These are phyloP conservation scores for Acanthamoeba healyi DNA, from an alignment of 208 protist species.

Conservation along the genomic window DNA sequence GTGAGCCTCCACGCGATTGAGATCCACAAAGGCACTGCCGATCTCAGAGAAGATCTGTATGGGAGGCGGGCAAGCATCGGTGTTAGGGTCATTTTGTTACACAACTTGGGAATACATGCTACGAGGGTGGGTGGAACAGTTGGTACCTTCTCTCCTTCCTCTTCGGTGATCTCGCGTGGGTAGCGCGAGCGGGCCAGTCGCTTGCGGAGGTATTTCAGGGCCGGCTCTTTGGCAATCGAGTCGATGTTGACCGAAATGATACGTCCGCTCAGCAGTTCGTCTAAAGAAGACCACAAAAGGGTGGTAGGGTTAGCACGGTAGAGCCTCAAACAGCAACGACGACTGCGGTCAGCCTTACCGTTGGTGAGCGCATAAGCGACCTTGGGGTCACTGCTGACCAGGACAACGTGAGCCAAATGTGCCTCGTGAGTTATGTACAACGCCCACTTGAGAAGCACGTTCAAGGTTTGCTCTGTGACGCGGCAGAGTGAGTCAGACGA, in stretches of 20 bases:
- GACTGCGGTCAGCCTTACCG: neutral
- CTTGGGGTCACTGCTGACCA: conserved; percentile 35
- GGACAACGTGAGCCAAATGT: conserved; percentile 39
- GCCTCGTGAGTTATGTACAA: conserved; percentile 51
- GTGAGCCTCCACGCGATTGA: conserved; percentile 49
- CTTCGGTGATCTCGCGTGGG: conserved; percentile 30
- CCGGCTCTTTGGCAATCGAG: conserved; percentile 34
- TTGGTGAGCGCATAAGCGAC: conserved; percentile 36
- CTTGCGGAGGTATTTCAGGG: conserved; percentile 19
- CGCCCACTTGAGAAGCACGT: conserved; percentile 59
- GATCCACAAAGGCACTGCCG: conserved; percentile 15
- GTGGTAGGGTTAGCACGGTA: too few relatives aligned
- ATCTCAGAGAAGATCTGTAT: conserved; percentile 45
- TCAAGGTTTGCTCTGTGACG: conserved; percentile 28
- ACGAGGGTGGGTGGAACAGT: too few relatives aligned
- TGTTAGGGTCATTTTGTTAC: too few relatives aligned
- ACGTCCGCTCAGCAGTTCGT: conserved; percentile 13
- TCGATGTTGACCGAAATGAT: conserved; percentile 55
- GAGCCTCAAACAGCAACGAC: neutral
- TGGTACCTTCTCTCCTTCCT: conserved; percentile 43
- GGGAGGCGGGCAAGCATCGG: too few relatives aligned
- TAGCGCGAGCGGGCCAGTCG: conserved; percentile 37
- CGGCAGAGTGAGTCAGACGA: neutral
- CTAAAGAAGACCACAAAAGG: too few relatives aligned
- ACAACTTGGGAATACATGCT: too few relatives aligned